These are phyloP conservation scores for Beauveria sp. DNA, from an alignment of 2,329 filamentous ascomycete genomes.

Conservation along the genomic window DNA sequence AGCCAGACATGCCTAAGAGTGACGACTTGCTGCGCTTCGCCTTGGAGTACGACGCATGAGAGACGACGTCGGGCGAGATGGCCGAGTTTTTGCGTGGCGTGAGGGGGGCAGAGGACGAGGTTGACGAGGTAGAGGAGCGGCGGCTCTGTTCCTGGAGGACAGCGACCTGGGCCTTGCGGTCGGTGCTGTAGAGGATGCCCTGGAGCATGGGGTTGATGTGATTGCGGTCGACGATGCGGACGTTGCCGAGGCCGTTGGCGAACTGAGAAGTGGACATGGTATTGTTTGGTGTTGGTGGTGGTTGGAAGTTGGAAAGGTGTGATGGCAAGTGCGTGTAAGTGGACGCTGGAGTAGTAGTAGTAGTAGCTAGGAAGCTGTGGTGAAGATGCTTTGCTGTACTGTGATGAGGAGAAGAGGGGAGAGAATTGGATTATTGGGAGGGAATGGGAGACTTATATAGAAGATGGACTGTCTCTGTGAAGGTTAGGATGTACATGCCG, in stretches of 20 bases:
- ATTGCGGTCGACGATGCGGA: slow-evolving; percentile 13
- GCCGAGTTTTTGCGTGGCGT: not conserved
- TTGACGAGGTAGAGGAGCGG: not conserved
- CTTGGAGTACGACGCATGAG: not conserved
- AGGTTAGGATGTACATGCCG: not conserved
- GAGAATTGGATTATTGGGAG: not conserved
- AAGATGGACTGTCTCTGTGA: not conserved
- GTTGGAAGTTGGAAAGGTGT: not conserved
- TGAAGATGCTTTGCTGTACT: not conserved
- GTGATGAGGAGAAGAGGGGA: not conserved
- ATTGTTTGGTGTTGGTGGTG: not conserved
- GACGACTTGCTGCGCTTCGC: slow-evolving; percentile 5
- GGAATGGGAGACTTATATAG: not conserved
- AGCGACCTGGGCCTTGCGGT: slow-evolving; percentile 10
- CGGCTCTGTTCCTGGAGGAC: slow-evolving; percentile 8
- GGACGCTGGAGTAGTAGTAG: not conserved
- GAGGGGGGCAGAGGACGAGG: not conserved
- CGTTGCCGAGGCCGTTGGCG: slow-evolving; percentile 5
- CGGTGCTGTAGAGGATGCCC: slow-evolving; percentile 14
- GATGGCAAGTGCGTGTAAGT: not conserved
- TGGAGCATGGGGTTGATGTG: slow-evolving; percentile 15
- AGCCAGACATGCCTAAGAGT: slow-evolving; percentile 2
- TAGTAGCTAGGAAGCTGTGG: not conserved
- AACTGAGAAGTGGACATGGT: slow-evolving; percentile 7
- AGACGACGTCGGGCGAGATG: not conserved